Percentiles rank a stretch among this genome's conserved stretches.
Evolutionary conservation across 108 stramenopile species (phyloP).

Genomic region (Nannochloropsis oceanica): DNA sequence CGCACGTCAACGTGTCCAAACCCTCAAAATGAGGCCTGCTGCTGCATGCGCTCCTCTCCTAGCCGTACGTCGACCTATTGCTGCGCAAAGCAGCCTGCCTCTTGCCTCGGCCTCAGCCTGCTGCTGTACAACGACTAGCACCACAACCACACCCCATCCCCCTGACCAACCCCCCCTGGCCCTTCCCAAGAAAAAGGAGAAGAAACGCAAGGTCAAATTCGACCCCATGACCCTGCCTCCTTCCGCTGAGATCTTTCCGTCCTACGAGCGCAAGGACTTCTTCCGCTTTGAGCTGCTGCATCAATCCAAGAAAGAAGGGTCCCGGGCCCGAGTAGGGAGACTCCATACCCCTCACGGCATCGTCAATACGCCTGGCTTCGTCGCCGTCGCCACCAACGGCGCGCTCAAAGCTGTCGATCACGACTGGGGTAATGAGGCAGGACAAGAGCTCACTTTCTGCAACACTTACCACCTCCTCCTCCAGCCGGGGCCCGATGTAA

Average conservation of each 20-base stretch:
- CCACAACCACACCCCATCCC: neutral
- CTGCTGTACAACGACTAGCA: neutral
- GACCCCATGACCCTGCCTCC: neutral
- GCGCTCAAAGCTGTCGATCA: constrained; percentile 45
- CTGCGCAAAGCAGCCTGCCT: too few species aligned
- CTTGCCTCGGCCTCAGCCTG: neutral
- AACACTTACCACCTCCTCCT: constrained; percentile 83
- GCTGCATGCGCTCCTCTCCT: too few species aligned
- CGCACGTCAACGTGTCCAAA: too few species aligned
- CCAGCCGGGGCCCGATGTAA: constrained; percentile 69
- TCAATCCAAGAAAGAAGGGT: constrained; percentile 49
- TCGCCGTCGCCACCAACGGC: constrained; percentile 82
- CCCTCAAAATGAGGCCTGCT: too few species aligned
- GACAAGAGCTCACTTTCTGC: constrained; percentile 68
- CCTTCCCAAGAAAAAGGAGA: neutral
- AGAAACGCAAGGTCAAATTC: neutral
- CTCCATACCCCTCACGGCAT: constrained; percentile 48
- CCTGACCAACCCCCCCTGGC: neutral
- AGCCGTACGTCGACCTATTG: too few species aligned
- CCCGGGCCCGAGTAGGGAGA: constrained; percentile 58
- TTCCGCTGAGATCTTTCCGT: neutral
- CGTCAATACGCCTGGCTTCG: constrained; percentile 64
- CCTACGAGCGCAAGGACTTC: constrained; percentile 51
- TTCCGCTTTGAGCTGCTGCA: constrained; percentile 68
- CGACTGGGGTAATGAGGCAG: constrained; percentile 42